A percentile compares a stretch with the other conserved stretches of the same genome.
Evolutionary conservation across 2,329 filamentous ascomycete species (phyloP).

Genomic region (Exophiala sp.): DNA sequence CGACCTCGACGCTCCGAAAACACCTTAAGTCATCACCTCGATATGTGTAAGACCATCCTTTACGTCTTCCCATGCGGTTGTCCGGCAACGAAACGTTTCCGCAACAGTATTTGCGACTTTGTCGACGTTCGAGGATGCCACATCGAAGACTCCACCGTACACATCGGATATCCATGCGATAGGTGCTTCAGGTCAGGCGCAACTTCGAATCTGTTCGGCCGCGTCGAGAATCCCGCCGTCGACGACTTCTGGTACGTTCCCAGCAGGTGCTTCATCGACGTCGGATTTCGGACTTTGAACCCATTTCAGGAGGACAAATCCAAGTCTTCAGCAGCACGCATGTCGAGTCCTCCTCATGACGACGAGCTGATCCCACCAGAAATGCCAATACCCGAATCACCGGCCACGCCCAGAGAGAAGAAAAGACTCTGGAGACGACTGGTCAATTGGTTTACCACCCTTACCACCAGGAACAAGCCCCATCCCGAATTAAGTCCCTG

Average conservation of each 20-base stretch:
- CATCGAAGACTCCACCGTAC: conserved; percentile 9
- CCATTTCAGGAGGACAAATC: conserved; percentile 14
- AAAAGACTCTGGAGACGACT: conserved; percentile 7
- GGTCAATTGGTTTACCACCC: conserved; percentile 10
- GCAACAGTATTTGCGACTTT: conserved; percentile 12
- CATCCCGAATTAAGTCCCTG: conserved; percentile 5
- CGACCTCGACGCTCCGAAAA: background rate
- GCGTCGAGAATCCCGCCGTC: background rate
- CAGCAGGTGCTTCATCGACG: conserved; percentile 24
- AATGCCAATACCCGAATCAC: too few relatives aligned
- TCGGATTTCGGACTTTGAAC: conserved; percentile 23
- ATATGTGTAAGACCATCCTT: conserved; percentile 24
- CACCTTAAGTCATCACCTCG: background rate
- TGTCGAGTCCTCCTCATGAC: background rate
- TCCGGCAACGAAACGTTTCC: conserved; percentile 24
- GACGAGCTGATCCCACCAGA: too few relatives aligned
- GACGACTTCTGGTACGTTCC: conserved; percentile 25
- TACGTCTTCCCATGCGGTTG: conserved; percentile 22
- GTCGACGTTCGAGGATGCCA: conserved; percentile 16
- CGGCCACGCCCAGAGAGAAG: background rate
- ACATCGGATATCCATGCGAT: conserved; percentile 12
- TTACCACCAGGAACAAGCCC: conserved; percentile 7
- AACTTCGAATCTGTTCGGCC: background rate
- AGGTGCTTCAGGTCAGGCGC: conserved; percentile 11
- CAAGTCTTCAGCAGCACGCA: background rate